These are phyloP conservation scores for Xylariales sp. DNA, from an alignment of 2,329 filamentous ascomycete genomes.

Conservation along the genomic window DNA sequence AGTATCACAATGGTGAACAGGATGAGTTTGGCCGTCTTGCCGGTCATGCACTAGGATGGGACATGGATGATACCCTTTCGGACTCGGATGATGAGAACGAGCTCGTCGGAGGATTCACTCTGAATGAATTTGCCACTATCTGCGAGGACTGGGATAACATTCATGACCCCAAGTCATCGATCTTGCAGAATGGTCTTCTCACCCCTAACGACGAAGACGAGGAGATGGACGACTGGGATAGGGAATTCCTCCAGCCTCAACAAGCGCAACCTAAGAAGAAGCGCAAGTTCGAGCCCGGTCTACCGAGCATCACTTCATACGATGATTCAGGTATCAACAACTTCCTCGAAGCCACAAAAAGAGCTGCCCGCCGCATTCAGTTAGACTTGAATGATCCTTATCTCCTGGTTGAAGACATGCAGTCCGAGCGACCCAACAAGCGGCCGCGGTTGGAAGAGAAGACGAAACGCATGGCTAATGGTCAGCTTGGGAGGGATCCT, in stretches of 20 bases:
- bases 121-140: slow-evolving; percentile 77
- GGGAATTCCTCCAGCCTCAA: slow-evolving; percentile 47
- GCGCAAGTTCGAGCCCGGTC: slow-evolving; percentile 55
- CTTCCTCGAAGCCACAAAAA: slow-evolving; percentile 67
- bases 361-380: slow-evolving; percentile 71
- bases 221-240: slow-evolving; percentile 60
- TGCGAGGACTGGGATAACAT: slow-evolving; percentile 80
- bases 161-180: slow-evolving; percentile 36
- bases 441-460: slow-evolving; percentile 52
- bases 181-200: slow-evolving; percentile 14
- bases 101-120: slow-evolving; percentile 66
- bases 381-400: slow-evolving; percentile 86
- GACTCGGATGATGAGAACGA: slow-evolving; percentile 54
- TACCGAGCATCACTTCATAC: slow-evolving; percentile 55
- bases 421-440: slow-evolving; percentile 59
- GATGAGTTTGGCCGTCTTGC: slow-evolving; percentile 44
- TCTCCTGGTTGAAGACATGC: slow-evolving; percentile 75
- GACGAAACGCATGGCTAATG: slow-evolving; percentile 62
- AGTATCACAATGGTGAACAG: slow-evolving; percentile 47
- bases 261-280: slow-evolving; percentile 61
- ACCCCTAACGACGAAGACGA: slow-evolving; percentile 35
- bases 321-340: slow-evolving; percentile 73
- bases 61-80: slow-evolving; percentile 33
- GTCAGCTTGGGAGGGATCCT: slow-evolving; percentile 67
- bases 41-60: slow-evolving; percentile 35